Evolutionary conservation across 169 alveolate species (phyloP).

Genomic region (Cryptosporidium ubiquitum): DNA sequence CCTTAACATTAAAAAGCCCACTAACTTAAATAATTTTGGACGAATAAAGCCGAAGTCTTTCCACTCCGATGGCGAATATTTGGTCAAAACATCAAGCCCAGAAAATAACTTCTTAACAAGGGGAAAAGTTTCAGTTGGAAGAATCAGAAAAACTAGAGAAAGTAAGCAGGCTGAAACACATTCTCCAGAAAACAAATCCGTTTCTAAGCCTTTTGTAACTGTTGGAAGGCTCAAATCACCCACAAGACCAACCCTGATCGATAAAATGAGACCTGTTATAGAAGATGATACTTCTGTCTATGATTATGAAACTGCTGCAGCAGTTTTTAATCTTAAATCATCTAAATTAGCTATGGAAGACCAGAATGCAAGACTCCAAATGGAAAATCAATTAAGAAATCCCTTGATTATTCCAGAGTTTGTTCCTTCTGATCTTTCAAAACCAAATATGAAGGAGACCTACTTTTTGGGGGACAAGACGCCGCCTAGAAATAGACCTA

Average conservation of each 20-base stretch:
- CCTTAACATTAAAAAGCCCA: background rate
- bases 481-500: background rate
- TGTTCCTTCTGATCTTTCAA: background rate
- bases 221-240: slow-evolving; percentile 57
- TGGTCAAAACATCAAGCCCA: background rate
- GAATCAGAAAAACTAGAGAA: slow-evolving; percentile 6
- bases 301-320: background rate
- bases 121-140: slow-evolving; percentile 30
- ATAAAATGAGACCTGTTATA: slow-evolving; percentile 13
- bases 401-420: background rate
- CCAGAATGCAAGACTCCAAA: background rate
- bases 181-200: background rate
- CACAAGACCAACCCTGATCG: slow-evolving; percentile 21
- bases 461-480: background rate
- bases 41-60: background rate
- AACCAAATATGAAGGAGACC: background rate
- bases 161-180: background rate
- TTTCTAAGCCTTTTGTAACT: slow-evolving; percentile 8
- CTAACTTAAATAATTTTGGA: slow-evolving; percentile 7
- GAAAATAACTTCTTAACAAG: background rate
- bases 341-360: background rate
- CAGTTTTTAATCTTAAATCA: background rate
- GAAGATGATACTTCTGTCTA: background rate
- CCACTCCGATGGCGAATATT: background rate
- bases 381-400: background rate